These are phyloP conservation scores for Cladosporium sp. DNA, from an alignment of 2,329 filamentous ascomycete species.

Conservation along the genomic window DNA sequence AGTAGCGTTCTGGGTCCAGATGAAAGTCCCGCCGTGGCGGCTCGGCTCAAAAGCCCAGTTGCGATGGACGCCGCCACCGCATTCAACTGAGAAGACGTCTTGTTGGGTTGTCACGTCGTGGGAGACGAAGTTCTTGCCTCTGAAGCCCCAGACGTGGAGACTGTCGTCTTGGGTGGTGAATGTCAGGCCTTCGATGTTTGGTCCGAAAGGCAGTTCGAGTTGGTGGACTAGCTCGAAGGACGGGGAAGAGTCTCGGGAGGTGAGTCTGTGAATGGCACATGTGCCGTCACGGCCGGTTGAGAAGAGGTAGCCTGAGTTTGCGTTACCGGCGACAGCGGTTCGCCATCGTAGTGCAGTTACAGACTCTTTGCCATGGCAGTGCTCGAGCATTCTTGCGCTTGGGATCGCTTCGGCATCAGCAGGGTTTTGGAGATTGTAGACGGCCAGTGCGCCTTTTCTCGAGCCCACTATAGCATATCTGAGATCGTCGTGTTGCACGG, in stretches of 20 bases:
- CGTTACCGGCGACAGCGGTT: slow-evolving; percentile 22
- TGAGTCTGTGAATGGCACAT: slow-evolving; percentile 62
- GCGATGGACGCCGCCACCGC: slow-evolving; percentile 77
- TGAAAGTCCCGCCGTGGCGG: slow-evolving; percentile 54
- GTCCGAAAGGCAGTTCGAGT: slow-evolving; percentile 68
- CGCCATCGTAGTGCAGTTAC: slow-evolving; percentile 63
- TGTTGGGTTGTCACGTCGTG: slow-evolving; percentile 74
- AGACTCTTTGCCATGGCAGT: slow-evolving; percentile 57
- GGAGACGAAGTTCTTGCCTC: slow-evolving; percentile 73
- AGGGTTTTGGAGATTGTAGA: slow-evolving; percentile 30
- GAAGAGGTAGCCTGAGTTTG: slow-evolving; percentile 54
- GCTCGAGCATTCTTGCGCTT: background rate
- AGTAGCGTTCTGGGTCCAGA: slow-evolving; percentile 69
- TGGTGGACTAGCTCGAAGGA: slow-evolving; percentile 64
- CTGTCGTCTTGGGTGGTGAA: slow-evolving; percentile 52
- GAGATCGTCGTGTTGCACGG: background rate
- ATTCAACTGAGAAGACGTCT: slow-evolving; percentile 71
- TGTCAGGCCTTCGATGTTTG: slow-evolving; percentile 72
- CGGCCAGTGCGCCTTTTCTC: slow-evolving; percentile 54
- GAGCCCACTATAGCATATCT: slow-evolving; percentile 51
- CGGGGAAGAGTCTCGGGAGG: slow-evolving; percentile 24
- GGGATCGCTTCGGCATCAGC: background rate
- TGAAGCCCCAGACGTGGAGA: slow-evolving; percentile 78
- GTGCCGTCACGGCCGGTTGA: slow-evolving; percentile 76
- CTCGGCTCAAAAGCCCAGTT: slow-evolving; percentile 62